These are phyloP conservation scores for Aspergillus affinis DNA, from an alignment of 495 filamentous ascomycete species.

Conservation along the genomic window DNA sequence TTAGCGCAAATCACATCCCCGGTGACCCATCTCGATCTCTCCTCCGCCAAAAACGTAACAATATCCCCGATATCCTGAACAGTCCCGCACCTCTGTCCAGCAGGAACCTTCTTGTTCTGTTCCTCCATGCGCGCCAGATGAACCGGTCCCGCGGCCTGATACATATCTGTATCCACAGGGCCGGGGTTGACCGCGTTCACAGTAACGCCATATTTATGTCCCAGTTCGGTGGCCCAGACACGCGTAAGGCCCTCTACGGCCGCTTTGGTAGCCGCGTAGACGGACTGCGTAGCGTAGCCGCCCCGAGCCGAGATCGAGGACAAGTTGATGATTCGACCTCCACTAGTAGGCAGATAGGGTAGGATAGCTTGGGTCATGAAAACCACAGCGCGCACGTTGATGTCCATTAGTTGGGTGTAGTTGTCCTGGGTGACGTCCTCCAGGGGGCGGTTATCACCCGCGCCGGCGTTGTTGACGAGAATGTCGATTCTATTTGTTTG, in stretches of 20 bases:
- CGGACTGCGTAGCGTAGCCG: slow-evolving; percentile 22
- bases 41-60: slow-evolving; percentile 44
- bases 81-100: slow-evolving; percentile 30
- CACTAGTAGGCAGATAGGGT: slow-evolving; percentile 32
- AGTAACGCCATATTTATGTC: slow-evolving; percentile 31
- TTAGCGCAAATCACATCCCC: slow-evolving; percentile 48
- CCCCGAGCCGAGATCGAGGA: slow-evolving; percentile 38
- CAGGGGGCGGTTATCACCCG: slow-evolving; percentile 16
- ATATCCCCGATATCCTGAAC: slow-evolving; percentile 48
- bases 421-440: slow-evolving; percentile 19
- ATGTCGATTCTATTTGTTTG: slow-evolving; percentile 25
- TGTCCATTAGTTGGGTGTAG: slow-evolving; percentile 23
- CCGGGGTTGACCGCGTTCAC: slow-evolving; percentile 40
- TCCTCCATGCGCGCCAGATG: slow-evolving; percentile 24
- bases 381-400: slow-evolving; percentile 36
- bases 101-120: slow-evolving; percentile 25
- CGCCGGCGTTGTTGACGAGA: slow-evolving; percentile 26
- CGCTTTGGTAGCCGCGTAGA: slow-evolving; percentile 35
- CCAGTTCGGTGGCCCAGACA: slow-evolving; percentile 34
- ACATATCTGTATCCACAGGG: slow-evolving; percentile 40
- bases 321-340: slow-evolving; percentile 48
- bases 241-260: slow-evolving; percentile 33
- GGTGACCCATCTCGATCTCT: slow-evolving; percentile 52
- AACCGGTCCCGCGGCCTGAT: slow-evolving; percentile 18
- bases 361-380: slow-evolving; percentile 41